These are phyloP conservation scores for Discostella stelligeroides DNA, from an alignment of 108 stramenopile genomes.

Conservation along the genomic window DNA sequence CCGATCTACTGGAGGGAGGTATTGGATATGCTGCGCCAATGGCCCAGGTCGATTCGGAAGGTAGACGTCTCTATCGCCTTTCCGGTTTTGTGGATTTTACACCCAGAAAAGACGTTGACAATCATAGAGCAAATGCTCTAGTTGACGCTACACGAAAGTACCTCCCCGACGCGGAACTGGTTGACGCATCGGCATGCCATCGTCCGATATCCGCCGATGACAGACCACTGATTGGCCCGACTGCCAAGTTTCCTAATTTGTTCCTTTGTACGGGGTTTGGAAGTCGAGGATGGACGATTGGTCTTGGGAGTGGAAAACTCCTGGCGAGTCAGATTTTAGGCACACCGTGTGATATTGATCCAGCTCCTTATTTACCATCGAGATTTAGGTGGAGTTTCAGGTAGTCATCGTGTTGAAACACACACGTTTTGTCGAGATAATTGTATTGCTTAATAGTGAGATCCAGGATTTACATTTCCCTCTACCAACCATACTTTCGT, in stretches of 20 bases:
- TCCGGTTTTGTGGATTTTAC: conserved; percentile 48
- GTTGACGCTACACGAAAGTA: conserved; percentile 28
- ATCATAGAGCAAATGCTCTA: conserved; percentile 33
- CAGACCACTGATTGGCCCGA: conserved; percentile 32
- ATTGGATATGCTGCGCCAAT: conserved; percentile 45
- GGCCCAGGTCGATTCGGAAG: conserved; percentile 24
- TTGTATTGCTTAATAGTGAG: too few species aligned
- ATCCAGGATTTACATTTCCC: neutral
- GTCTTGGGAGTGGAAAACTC: conserved; percentile 35
- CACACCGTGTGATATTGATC: conserved; percentile 31
- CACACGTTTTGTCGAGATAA: too few species aligned
- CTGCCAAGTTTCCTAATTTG: conserved; percentile 16
- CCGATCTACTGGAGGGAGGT: too few species aligned
- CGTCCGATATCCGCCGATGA: conserved; percentile 44
- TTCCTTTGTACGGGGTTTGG: conserved; percentile 37
- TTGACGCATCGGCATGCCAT: conserved; percentile 44
- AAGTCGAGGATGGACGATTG: conserved; percentile 39
- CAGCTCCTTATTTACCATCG: conserved; percentile 22
- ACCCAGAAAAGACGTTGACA: conserved; percentile 11
- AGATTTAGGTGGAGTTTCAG: conserved; percentile 41
- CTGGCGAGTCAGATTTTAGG: conserved; percentile 33
- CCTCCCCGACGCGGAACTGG: conserved; percentile 29
- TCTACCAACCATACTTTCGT: conserved; percentile 52
- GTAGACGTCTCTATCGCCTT: conserved; percentile 24
- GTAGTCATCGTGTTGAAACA: too few species aligned